These are phyloP conservation scores for Boletus reticuloceps DNA, from an alignment of 768 basidiomycete species.

Conservation along the genomic window DNA sequence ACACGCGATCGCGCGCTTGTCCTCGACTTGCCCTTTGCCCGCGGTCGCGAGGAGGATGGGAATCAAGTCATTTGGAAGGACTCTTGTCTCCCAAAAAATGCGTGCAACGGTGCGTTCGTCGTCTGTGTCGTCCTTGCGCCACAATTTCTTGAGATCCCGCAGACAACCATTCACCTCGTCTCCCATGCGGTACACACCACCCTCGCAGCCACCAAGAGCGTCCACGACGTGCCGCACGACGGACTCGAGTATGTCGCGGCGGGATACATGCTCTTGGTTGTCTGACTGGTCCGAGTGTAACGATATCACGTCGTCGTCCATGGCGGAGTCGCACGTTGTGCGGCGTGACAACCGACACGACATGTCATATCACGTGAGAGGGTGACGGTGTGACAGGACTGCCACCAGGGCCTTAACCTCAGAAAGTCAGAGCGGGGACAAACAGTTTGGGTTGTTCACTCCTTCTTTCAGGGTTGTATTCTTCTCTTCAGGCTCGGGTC, in stretches of 20 bases:
- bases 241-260: slow-evolving; percentile 60
- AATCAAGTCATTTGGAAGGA: slow-evolving; percentile 83
- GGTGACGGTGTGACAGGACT: neutral
- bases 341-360: slow-evolving; percentile 24
- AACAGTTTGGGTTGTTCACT: neutral
- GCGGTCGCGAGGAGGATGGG: slow-evolving; percentile 82
- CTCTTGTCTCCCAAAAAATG: slow-evolving; percentile 86
- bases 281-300: slow-evolving; percentile 29
- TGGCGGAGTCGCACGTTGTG: neutral
- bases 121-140: slow-evolving; percentile 95
- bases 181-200: slow-evolving; percentile 65
- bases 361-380: slow-evolving; percentile 28
- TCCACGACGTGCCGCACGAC: slow-evolving; percentile 73
- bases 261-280: slow-evolving; percentile 32
- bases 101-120: slow-evolving; percentile 95
- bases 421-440: no score
- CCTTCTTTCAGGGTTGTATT: slow-evolving; percentile 1
- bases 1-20: slow-evolving; percentile 78
- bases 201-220: slow-evolving; percentile 77
- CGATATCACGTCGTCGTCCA: slow-evolving; percentile 36
- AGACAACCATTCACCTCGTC: slow-evolving; percentile 83
- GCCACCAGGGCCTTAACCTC: neutral
- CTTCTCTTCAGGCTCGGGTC: slow-evolving; percentile 3
- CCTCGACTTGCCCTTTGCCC: slow-evolving; percentile 72
- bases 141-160: slow-evolving; percentile 92